Percentiles rank a stretch among this genome's conserved stretches.
Conservation (phyloP, 179 eudicot species). For the Amaranthus tricolor region DNA sequence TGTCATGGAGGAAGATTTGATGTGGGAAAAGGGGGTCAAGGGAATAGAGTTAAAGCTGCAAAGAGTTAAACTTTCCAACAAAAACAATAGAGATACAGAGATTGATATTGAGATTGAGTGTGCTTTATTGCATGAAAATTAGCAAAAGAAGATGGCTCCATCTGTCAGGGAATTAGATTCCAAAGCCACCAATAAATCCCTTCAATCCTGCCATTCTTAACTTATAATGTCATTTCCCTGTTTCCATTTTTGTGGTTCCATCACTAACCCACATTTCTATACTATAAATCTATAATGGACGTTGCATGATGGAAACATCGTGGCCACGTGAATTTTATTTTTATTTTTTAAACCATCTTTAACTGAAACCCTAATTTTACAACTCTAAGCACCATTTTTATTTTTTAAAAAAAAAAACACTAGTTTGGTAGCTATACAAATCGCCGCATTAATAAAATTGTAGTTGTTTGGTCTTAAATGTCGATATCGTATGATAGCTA, state of each 20-base stretch:
- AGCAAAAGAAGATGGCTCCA: constrained; percentile 33
- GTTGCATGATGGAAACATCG: constrained; percentile 31
- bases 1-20: background rate
- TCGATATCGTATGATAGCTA: no score
- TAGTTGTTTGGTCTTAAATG: no score
- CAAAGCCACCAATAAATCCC: constrained; percentile 34
- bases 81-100: constrained; percentile 6
- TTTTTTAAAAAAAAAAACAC: no score
- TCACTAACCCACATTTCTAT: background rate
- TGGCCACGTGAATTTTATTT: constrained; percentile 19
- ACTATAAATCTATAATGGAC: background rate
- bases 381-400: background rate
- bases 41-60: constrained; percentile 33
- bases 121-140: constrained; percentile 37
- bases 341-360: background rate
- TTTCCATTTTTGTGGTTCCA: constrained; percentile 14
- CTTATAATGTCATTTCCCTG: background rate
- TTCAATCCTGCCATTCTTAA: constrained; percentile 4
- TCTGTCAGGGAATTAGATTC: constrained; percentile 50
- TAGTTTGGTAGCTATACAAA: no score
- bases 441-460: no score
- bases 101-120: no score
- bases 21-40: constrained; percentile 25
- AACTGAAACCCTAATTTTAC: background rate
- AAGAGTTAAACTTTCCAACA: constrained; percentile 35